Base-by-base conservation (phyloP, 2,329 filamentous ascomycete species). In the Dactylella cylindrospora region DNA sequence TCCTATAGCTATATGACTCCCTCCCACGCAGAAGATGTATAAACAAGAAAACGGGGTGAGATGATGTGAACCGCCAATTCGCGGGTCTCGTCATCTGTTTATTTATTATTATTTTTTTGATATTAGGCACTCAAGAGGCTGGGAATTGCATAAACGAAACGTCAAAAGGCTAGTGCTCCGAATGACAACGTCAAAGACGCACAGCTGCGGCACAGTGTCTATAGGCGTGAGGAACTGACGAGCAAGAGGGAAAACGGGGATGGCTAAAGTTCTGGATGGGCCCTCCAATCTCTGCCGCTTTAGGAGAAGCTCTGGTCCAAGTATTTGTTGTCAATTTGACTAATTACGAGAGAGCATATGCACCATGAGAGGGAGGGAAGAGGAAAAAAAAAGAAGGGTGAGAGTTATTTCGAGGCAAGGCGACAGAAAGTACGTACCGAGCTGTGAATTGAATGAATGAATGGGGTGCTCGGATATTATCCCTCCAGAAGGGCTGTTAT, bases 261-360 rank as follows among this genome's bases (percentile, higher is more conserved):
- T 35, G 35, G 10, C 35, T 36, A 20, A 47, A 40, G 41, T 52
- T 46, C 41, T 35, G 38, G 38, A 35, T n/a, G 46, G 47, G 35
- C 44, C 38, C 50, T 57, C 57, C 50, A 62, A 44, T 47, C 57
- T 54, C 57, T 62, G 57, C 57, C 57, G 57, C 49, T 62, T 62
- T 62, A 47, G 57, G 57, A 62, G 57, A 62, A 62, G 57, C 57
- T 62, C 54, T 62, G 57, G 43, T 41, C n/a, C 49, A 62, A 54
- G 57, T 54, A 62, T 62, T 62, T 35, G 57, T 62, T 62, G 57
- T 54, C 57, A 62, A 45, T 62, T 61, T 43, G 57, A 62, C 57
- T 62, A 62, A 62, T 62, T 53, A 62, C 57, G 49, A 62, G 39
- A 60, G 57, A 62, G 57, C 57, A 62, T 54, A 62, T 57, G 52